Percentiles rank a stretch among this genome's conserved stretches.
Conservation (phyloP, 2,329 filamentous ascomycete species). For the Setomelanomma holmii region DNA sequence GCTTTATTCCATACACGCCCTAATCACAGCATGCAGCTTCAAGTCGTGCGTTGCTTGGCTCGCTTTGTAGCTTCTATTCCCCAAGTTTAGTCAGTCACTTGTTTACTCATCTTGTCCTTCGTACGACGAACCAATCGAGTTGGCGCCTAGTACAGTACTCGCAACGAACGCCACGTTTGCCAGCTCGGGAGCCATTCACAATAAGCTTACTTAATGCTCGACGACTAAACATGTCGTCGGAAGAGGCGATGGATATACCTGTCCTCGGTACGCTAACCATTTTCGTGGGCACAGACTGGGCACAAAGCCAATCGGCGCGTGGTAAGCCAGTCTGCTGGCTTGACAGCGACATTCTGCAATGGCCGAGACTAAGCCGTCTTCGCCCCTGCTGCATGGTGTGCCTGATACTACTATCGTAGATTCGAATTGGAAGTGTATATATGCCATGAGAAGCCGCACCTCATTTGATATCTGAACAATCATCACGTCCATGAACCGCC, state of each 20-base stretch:
- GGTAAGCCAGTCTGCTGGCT: not conserved
- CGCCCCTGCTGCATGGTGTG: not conserved
- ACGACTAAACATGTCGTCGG: not conserved
- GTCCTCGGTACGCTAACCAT: not conserved
- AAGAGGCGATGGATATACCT: not conserved
- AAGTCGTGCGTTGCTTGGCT: not conserved
- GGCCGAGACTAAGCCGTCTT: not conserved
- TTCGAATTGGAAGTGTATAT: too few species aligned
- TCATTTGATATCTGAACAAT: not conserved
- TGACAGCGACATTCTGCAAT: not conserved
- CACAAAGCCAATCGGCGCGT: not conserved
- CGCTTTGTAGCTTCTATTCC: too few species aligned
- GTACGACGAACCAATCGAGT: not conserved
- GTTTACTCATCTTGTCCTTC: not conserved
- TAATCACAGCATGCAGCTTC: not conserved
- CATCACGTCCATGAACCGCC: not conserved
- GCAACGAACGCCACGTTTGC: not conserved
- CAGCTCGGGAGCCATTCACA: not conserved
- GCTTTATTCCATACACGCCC: too few species aligned
- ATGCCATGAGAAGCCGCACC: too few species aligned
- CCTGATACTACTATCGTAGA: not conserved
- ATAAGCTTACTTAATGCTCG: not conserved
- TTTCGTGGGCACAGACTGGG: not conserved
- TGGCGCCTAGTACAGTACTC: not conserved
- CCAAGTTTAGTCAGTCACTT: too few species aligned